phyloP scores from a whole-genome alignment of 2,329 filamentous ascomycete genomes.

The Pseudogymnoascus sp. region DNA sequence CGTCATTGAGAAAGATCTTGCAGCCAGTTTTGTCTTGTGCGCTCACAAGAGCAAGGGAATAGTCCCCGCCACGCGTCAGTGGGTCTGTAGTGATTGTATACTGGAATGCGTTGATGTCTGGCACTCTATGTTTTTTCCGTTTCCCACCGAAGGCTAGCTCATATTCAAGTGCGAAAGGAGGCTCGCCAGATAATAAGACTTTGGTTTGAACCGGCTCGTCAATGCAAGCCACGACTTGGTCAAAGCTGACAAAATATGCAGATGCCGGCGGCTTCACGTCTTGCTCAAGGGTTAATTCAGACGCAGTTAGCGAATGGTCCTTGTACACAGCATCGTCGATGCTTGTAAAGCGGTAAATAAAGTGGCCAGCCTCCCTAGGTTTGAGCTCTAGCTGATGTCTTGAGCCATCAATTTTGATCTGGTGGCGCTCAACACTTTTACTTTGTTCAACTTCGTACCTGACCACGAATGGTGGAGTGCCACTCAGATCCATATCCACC shows the following conservation, averaged over 20 bases:
- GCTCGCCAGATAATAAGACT: slow-evolving; percentile 70
- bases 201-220: slow-evolving; percentile 72
- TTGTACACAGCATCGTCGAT: slow-evolving; percentile 80
- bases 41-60: slow-evolving; percentile 76
- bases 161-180: slow-evolving; percentile 85
- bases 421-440: slow-evolving; percentile 43
- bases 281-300: slow-evolving; percentile 66
- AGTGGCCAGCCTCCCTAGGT: slow-evolving; percentile 73
- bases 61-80: slow-evolving; percentile 78
- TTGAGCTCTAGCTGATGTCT: slow-evolving; percentile 79
- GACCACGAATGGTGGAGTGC: slow-evolving; percentile 85
- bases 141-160: slow-evolving; percentile 87
- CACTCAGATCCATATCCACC: slow-evolving; percentile 82
- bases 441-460: slow-evolving; percentile 55
- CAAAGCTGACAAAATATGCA: slow-evolving; percentile 57
- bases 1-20: slow-evolving; percentile 77
- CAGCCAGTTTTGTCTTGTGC: slow-evolving; percentile 83
- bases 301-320: slow-evolving; percentile 52
- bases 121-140: slow-evolving; percentile 60
- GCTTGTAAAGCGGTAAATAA: slow-evolving; percentile 76
- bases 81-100: slow-evolving; percentile 70
- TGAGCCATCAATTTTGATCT: slow-evolving; percentile 59
- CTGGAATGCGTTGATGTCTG: slow-evolving; percentile 53
- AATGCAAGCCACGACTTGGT: slow-evolving; percentile 65
- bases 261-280: slow-evolving; percentile 89